phyloP scores from a whole-genome alignment of 1,139 yeast genomes.

The Geotrichum citri-aurantii region DNA sequence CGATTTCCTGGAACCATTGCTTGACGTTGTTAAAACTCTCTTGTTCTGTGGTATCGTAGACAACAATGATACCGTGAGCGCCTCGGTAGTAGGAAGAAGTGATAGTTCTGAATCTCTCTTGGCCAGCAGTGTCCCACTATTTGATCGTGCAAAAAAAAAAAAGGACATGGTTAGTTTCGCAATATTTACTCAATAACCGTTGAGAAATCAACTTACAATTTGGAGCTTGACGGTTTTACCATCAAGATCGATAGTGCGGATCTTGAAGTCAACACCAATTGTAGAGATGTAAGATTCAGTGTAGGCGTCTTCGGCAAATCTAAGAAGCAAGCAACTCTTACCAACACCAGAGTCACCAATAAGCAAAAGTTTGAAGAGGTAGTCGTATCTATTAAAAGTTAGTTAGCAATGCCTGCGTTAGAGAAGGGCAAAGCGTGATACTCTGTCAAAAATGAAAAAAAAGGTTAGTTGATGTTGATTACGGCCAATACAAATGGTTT shows the following conservation, averaged over 20 bases:
- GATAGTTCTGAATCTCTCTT: slow-evolving; percentile 95
- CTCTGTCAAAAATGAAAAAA: neutral
- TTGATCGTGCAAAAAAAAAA: neutral
- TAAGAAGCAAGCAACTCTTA: slow-evolving; percentile 85
- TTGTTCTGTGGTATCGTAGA: slow-evolving; percentile 96
- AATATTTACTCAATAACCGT: neutral
- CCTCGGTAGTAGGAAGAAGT: slow-evolving; percentile 98
- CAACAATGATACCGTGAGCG: slow-evolving; percentile 96
- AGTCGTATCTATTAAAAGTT: slow-evolving; percentile 61
- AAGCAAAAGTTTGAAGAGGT: slow-evolving; percentile 83
- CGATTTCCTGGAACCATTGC: slow-evolving; percentile 98
- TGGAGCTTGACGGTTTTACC: slow-evolving; percentile 97
- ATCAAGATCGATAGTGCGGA: slow-evolving; percentile 92
- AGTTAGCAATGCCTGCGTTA: neutral
- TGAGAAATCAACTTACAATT: slow-evolving; percentile 40
- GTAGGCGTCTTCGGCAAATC: slow-evolving; percentile 97
- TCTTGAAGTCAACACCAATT: slow-evolving; percentile 96
- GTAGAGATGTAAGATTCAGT: slow-evolving; percentile 96
- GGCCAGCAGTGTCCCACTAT: slow-evolving; percentile 97
- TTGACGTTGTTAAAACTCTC: slow-evolving; percentile 95
- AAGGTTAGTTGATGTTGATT: neutral
- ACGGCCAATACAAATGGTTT: neutral
- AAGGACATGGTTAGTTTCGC: neutral
- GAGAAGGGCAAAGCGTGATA: neutral
- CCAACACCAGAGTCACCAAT: slow-evolving; percentile 99